Percentiles rank a stretch among this genome's conserved stretches.
These are phyloP conservation scores for Hericium alpestre DNA, from an alignment of 768 basidiomycete species.

Conservation along the genomic window DNA sequence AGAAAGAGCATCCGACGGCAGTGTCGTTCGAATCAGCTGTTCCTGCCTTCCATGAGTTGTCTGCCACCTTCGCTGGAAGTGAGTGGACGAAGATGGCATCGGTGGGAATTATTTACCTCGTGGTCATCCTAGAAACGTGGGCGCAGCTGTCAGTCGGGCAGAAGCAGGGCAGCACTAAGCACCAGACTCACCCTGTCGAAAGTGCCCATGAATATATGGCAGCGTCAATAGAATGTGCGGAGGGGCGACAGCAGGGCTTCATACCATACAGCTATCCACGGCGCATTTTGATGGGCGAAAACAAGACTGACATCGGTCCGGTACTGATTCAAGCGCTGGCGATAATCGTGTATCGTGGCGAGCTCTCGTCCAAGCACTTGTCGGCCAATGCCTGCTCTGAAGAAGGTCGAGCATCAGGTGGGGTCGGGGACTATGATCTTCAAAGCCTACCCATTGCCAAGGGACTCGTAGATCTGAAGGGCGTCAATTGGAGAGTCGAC, in stretches of 20 bases:
- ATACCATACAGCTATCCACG: constrained; percentile 50
- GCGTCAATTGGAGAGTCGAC: background rate
- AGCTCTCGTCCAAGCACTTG: constrained; percentile 41
- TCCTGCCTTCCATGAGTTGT: constrained; percentile 48
- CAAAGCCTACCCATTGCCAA: constrained; percentile 22
- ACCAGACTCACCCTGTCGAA: constrained; percentile 7
- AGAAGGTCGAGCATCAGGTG: background rate
- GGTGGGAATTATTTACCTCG: constrained; percentile 25
- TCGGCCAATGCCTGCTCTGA: constrained; percentile 38
- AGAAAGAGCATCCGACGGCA: constrained; percentile 36
- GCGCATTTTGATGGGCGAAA: constrained; percentile 37
- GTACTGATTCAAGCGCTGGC: constrained; percentile 41
- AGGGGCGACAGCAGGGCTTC: constrained; percentile 5
- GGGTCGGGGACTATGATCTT: background rate
- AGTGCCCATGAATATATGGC: background rate
- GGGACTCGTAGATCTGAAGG: constrained; percentile 37
- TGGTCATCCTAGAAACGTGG: constrained; percentile 35
- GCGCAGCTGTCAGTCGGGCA: background rate
- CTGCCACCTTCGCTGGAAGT: constrained; percentile 31
- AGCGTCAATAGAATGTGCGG: background rate
- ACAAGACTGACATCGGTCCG: constrained; percentile 39
- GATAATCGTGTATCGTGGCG: constrained; percentile 45
- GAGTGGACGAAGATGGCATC: background rate
- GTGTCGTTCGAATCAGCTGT: constrained; percentile 48
- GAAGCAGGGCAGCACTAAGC: background rate